Evolutionary conservation across 2,329 filamentous ascomycete genomes (phyloP).

Genomic region (Alternaria ethzedia): DNA sequence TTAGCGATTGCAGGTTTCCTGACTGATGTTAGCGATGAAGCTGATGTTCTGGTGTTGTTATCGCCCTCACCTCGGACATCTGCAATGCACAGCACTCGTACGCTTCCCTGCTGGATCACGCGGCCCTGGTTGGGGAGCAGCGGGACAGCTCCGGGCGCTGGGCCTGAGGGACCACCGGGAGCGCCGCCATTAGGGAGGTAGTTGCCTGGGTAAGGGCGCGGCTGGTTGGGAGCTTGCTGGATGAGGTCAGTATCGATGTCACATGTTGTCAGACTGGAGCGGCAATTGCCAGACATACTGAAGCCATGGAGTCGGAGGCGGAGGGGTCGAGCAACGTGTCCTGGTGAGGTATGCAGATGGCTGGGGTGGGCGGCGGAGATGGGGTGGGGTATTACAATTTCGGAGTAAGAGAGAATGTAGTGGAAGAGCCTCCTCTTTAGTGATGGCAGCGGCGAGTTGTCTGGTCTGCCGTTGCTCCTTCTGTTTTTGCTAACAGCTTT

Average conservation of each 20-base stretch:
- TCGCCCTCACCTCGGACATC: conserved; percentile 57
- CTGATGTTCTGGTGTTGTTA: fast-evolving
- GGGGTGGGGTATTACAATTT: conserved; percentile 11
- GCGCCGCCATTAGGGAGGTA: conserved; percentile 57
- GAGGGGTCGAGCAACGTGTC: conserved; percentile 29
- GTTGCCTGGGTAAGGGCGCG: conserved; percentile 57
- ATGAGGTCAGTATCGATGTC: conserved; percentile 28
- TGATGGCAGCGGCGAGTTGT: conserved; percentile 36
- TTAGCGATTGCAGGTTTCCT: conserved; percentile 96
- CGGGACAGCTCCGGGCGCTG: conserved; percentile 53
- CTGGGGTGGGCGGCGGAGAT: conserved; percentile 10
- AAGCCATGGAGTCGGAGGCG: conserved; percentile 43
- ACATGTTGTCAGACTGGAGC: conserved; percentile 10
- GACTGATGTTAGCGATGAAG: conserved; percentile 17
- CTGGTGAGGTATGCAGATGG: conserved; percentile 19
- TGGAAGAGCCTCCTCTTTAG: conserved; percentile 31
- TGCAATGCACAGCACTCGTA: conserved; percentile 59
- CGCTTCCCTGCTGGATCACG: conserved; percentile 57
- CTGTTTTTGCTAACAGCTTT: conserved; percentile 41
- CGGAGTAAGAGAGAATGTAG: conserved; percentile 14
- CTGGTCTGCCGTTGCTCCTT: conserved; percentile 26
- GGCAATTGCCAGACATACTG: conserved; percentile 32
- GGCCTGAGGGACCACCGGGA: conserved; percentile 49
- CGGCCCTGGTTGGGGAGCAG: conserved; percentile 61
- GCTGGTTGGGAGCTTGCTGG: conserved; percentile 59